Evolutionary conservation across 140 eudicot species (phyloP).

Genomic region (Eryngium alpinum): DNA sequence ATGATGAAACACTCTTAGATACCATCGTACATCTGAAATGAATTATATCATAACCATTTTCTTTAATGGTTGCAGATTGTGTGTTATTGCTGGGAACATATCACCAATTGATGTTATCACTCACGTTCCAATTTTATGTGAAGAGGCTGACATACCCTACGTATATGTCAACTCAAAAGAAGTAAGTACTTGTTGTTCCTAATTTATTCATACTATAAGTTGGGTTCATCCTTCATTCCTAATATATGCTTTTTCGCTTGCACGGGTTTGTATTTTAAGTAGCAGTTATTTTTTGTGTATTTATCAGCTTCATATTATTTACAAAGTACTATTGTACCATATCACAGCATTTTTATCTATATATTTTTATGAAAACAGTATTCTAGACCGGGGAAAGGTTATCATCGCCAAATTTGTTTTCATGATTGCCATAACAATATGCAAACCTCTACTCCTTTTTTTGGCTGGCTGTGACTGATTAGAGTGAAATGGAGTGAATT

Average conservation of each 20-base stretch:
- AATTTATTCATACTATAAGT: background rate
- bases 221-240: too few species aligned
- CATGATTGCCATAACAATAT: background rate
- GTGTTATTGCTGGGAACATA: conserved; percentile 94
- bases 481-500: too few species aligned
- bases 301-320: background rate
- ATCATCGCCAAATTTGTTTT: too few species aligned
- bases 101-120: conserved; percentile 97
- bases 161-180: conserved; percentile 85
- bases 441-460: background rate
- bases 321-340: background rate
- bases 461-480: too few species aligned
- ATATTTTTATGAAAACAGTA: too few species aligned
- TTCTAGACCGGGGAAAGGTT: too few species aligned
- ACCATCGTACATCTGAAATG: background rate
- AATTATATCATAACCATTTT: background rate
- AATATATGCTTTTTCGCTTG: too few species aligned
- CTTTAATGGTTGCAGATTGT: conserved; percentile 55
- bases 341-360: background rate
- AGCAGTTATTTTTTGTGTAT: too few species aligned
- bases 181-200: conserved; percentile 33
- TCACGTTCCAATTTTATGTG: conserved; percentile 88
- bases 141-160: conserved; percentile 84
- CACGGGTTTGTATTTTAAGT: too few species aligned
- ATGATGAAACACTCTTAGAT: too few species aligned